Percentiles rank a stretch among this genome's conserved stretches.
Evolutionary conservation across 2,329 filamentous ascomycete genomes (phyloP).

Genomic region (Hypoxylon sp.): DNA sequence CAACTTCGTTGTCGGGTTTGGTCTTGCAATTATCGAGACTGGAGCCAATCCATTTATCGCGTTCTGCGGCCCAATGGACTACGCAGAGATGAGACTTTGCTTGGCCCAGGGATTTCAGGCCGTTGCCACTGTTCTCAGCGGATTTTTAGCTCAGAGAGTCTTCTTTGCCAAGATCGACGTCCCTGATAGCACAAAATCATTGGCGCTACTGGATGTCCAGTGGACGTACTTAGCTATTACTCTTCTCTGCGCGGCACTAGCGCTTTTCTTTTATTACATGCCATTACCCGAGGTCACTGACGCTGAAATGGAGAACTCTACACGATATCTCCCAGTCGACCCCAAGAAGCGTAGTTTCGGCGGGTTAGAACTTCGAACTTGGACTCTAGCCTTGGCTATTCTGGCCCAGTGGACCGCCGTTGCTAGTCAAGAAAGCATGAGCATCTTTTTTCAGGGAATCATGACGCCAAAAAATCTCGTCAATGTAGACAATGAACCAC

Average conservation of each 20-base stretch:
- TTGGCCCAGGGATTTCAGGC: slow-evolving; percentile 83
- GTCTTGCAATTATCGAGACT: slow-evolving; percentile 82
- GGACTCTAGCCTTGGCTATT: slow-evolving; percentile 77
- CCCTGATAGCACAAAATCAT: slow-evolving; percentile 52
- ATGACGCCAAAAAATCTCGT: slow-evolving; percentile 56
- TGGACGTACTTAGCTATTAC: slow-evolving; percentile 90
- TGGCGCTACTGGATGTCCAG: slow-evolving; percentile 80
- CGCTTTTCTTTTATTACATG: slow-evolving; percentile 78
- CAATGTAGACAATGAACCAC: slow-evolving; percentile 51
- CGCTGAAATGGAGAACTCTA: slow-evolving; percentile 66
- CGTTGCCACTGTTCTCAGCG: slow-evolving; percentile 80
- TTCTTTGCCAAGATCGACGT: slow-evolving; percentile 76
- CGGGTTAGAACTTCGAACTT: slow-evolving; percentile 68
- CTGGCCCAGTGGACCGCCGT: slow-evolving; percentile 85
- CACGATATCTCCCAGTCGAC: slow-evolving; percentile 65
- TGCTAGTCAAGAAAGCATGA: slow-evolving; percentile 78
- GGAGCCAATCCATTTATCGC: slow-evolving; percentile 82
- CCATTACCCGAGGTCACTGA: slow-evolving; percentile 74
- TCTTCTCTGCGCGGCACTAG: slow-evolving; percentile 78
- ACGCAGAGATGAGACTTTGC: slow-evolving; percentile 81
- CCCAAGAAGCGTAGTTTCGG: slow-evolving; percentile 64
- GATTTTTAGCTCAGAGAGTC: slow-evolving; percentile 79
- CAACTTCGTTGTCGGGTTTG: slow-evolving; percentile 82
- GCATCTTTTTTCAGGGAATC: slow-evolving; percentile 71
- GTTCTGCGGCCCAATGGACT: slow-evolving; percentile 80